These are phyloP conservation scores for Boletus subparvulus DNA, from an alignment of 768 basidiomycete genomes.

Conservation along the genomic window DNA sequence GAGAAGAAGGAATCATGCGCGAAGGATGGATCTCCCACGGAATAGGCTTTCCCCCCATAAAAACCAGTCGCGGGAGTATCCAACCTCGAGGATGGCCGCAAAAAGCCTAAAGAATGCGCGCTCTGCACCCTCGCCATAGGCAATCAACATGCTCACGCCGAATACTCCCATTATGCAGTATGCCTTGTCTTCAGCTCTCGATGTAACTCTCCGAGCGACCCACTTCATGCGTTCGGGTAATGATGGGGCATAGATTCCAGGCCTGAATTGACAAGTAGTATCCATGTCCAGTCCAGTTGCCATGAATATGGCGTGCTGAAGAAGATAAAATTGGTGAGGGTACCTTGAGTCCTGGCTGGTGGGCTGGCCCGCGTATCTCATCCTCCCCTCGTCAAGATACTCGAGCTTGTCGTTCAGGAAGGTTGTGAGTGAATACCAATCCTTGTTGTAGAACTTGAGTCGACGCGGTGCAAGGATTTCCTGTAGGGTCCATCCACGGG, in stretches of 20 bases:
- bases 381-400: not conserved
- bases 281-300: not conserved
- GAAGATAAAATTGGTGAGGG: not conserved
- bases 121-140: not conserved
- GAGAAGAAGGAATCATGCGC: not conserved
- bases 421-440: not conserved
- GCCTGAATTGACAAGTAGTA: not conserved
- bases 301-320: not conserved
- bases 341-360: no score
- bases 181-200: not conserved
- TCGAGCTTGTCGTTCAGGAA: not conserved
- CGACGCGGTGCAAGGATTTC: not conserved
- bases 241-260: not conserved
- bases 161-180: not conserved
- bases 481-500: not conserved
- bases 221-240: not conserved
- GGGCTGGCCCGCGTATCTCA: no score
- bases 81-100: not conserved
- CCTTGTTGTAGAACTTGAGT: not conserved
- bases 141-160: not conserved
- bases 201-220: not conserved
- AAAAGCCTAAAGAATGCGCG: not conserved
- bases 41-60: not conserved
- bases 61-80: not conserved
- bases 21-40: not conserved